Evolutionary conservation across 768 basidiomycete species (phyloP).

Genomic region (Suillus lakei): DNA sequence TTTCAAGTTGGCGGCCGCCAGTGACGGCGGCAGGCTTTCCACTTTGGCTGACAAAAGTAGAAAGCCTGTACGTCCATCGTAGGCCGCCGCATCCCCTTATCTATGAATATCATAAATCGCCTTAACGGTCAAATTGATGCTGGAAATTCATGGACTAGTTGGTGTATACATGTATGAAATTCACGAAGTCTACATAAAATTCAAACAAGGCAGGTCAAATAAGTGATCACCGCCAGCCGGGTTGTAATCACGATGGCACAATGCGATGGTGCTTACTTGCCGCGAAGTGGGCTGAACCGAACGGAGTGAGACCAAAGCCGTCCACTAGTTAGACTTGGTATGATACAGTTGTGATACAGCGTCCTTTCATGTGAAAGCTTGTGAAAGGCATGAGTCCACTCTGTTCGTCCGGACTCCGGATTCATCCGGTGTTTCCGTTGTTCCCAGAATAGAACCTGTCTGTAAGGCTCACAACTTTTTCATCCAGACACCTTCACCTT

Average conservation of each 20-base stretch:
- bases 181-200: neutral
- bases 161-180: neutral
- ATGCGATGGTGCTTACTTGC: neutral
- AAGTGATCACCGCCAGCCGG: neutral
- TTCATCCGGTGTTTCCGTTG: slow-evolving; percentile 3
- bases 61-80: neutral
- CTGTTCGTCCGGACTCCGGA: slow-evolving; percentile 5
- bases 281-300: neutral
- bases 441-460: slow-evolving; percentile 9
- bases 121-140: neutral
- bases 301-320: neutral
- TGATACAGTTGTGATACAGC: neutral
- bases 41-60: neutral
- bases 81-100: neutral
- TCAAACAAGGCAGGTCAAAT: neutral
- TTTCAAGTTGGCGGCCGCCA: neutral
- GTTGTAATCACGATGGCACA: neutral
- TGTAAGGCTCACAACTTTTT: slow-evolving; percentile 15
- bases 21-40: neutral
- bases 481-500: slow-evolving; percentile 23
- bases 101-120: neutral
- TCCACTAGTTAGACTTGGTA: neutral
- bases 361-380: neutral
- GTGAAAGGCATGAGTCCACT: neutral
- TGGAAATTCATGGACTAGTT: neutral